Percentiles rank a stretch among this genome's conserved stretches.
phyloP scores from a whole-genome alignment of 805 yeast species.

The Blastobotrys americana region DNA sequence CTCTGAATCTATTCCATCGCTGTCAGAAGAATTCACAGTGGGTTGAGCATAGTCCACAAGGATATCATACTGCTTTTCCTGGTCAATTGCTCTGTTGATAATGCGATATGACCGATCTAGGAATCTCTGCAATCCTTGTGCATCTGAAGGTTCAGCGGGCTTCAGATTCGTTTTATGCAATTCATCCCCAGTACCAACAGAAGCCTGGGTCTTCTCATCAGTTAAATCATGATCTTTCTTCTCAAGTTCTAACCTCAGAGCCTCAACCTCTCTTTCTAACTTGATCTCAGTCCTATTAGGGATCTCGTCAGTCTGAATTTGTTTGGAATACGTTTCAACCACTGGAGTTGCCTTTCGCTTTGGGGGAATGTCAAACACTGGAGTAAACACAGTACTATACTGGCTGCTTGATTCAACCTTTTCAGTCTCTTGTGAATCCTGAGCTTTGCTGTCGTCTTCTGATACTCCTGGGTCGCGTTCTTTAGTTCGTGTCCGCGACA shows the following conservation, averaged over 20 bases:
- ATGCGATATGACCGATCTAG: slow-evolving; percentile 28
- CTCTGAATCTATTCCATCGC: slow-evolving; percentile 7
- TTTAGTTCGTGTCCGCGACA: neutral
- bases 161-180: no score
- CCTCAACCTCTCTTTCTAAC: no score
- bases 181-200: no score
- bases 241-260: no score
- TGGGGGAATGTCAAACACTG: slow-evolving; percentile 5
- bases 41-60: slow-evolving; percentile 25
- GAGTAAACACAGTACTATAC: neutral
- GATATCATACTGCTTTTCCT: slow-evolving; percentile 28
- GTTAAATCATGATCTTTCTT: no score
- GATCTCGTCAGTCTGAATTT: slow-evolving; percentile 25
- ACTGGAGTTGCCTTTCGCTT: neutral
- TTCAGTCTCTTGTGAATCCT: neutral
- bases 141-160: neutral
- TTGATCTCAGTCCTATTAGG: no score
- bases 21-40: slow-evolving; percentile 6
- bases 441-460: neutral
- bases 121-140: slow-evolving; percentile 17
- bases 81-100: slow-evolving; percentile 27
- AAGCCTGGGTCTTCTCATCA: no score
- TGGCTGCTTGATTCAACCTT: no score
- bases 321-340: slow-evolving; percentile 23
- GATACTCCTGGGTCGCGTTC: neutral